Conservation (phyloP, 371 early-diverging fungal genomes). For the Amoeboaphelidium protococcarum region DNA sequence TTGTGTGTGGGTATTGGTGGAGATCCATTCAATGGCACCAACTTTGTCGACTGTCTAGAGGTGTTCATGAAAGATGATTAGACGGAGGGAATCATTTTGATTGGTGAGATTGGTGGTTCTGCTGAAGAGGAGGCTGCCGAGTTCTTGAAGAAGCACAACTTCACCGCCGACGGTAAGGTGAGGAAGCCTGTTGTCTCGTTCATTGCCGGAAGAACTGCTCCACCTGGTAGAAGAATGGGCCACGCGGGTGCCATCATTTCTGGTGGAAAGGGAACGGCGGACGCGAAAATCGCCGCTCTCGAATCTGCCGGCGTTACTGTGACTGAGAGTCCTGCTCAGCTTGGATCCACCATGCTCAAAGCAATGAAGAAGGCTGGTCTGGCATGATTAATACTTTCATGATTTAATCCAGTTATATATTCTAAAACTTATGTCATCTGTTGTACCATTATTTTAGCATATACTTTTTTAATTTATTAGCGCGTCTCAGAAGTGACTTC, state of each 20-base stretch:
- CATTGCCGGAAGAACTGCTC: constrained; percentile 96
- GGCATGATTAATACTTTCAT: no score
- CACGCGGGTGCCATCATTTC: constrained; percentile 96
- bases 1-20: constrained; percentile 96
- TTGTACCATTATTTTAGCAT: no score
- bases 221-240: constrained; percentile 94
- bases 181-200: constrained; percentile 79
- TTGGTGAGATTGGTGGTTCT: constrained; percentile 85
- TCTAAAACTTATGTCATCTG: no score
- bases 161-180: constrained; percentile 23
- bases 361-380: background rate
- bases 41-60: constrained; percentile 86
- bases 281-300: constrained; percentile 84
- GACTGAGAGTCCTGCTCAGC: background rate
- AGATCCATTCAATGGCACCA: constrained; percentile 97
- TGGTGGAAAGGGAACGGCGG: constrained; percentile 93
- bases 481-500: no score
- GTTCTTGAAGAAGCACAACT: constrained; percentile 75
- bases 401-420: no score
- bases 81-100: constrained; percentile 85
- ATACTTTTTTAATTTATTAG: no score
- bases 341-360: background rate
- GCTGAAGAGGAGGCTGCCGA: constrained; percentile 98
- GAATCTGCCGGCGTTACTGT: constrained; percentile 47
- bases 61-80: constrained; percentile 80